phyloP scores from a whole-genome alignment of 1,139 yeast species.

The Blastobotrys niveus region DNA sequence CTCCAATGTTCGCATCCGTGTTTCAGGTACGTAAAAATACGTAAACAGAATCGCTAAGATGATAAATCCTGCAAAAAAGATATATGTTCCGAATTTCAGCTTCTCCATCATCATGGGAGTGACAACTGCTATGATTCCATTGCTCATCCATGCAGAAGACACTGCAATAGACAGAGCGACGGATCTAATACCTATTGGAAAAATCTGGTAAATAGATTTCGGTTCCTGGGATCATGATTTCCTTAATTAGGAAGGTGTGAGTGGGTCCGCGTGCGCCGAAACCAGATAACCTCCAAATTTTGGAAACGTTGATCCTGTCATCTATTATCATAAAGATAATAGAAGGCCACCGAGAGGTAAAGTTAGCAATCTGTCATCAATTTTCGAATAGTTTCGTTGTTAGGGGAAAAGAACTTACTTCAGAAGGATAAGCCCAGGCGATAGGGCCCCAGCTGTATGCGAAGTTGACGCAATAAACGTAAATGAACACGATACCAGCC shows the following conservation, averaged over 20 bases:
- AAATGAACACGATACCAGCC: conserved; percentile 58
- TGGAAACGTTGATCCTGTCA: too few relatives aligned
- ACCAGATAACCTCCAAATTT: too few relatives aligned
- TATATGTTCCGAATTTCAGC: conserved; percentile 43
- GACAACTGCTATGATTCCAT: conserved; percentile 53
- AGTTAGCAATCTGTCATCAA: too few relatives aligned
- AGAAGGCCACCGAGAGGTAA: too few relatives aligned
- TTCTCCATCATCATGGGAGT: conserved; percentile 37
- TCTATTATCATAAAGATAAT: too few relatives aligned
- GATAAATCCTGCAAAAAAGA: conserved; percentile 39
- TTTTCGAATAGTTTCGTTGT: too few relatives aligned
- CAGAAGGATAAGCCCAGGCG: conserved; percentile 73
- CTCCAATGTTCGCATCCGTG: conserved; percentile 25
- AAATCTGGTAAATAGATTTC: too few relatives aligned
- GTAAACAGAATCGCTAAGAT: conserved; percentile 14
- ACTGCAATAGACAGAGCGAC: conserved; percentile 63
- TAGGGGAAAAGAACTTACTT: too few relatives aligned
- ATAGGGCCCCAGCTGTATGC: conserved; percentile 81
- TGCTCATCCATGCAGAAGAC: conserved; percentile 76
- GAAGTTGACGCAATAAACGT: conserved; percentile 65
- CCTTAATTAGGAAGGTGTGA: too few relatives aligned
- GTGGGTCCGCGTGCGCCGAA: too few relatives aligned
- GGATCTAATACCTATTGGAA: conserved; percentile 66
- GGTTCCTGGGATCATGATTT: too few relatives aligned
- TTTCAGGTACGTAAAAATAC: conserved; percentile 20